Base-by-base conservation (phyloP, 2,329 filamentous ascomycete genomes). In the Thielaviopsis ethacetica region DNA sequence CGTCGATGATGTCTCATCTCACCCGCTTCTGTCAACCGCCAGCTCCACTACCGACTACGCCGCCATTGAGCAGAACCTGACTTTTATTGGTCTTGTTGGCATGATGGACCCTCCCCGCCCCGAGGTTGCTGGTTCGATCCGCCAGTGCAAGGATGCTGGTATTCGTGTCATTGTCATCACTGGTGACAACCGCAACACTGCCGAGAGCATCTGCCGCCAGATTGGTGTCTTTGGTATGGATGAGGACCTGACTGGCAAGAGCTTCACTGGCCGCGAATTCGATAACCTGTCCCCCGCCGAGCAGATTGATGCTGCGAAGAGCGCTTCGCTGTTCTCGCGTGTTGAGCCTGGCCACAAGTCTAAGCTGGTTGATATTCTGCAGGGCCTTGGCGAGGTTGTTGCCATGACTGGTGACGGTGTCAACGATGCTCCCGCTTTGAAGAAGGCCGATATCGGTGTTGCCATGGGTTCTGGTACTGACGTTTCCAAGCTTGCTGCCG, bases 401-500 rank as follows among this genome's bases (percentile, higher is more conserved):
- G 93, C 93, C 65, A 98, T 98, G 93, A 98, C 93, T 65, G 93
- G 93, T 67, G 93, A 98, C 68, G 93, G 93, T 72, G 93, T 98
- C 71, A 98, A 98, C 68, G 93, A 98, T 71, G 93, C 93, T 4
- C 93, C 93, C 53, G 93, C 93, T 17, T 78, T 98, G 67, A 98
- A 98, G 80, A 97, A 96, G 76, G 88, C 93, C 44, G 93, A 98
- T 69, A 98, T 98, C 73, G 93, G 93, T 73, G 90, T 98, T 62
- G 94, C 93, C 61, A 98, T 98, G 93, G 94, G 93, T 56, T 93
- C 89, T 59, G 93, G 93, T 68, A 98, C 93, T 26, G 93, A 98
- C 70, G 93, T 98, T 30, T 88, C 93, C 61, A 96, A 95, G 75
- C 77, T 98, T 64, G 93, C 93, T 30, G 89, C 94, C 61, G 93